phyloP scores from a whole-genome alignment of 768 basidiomycete genomes.

The Lentinula detonsa region DNA sequence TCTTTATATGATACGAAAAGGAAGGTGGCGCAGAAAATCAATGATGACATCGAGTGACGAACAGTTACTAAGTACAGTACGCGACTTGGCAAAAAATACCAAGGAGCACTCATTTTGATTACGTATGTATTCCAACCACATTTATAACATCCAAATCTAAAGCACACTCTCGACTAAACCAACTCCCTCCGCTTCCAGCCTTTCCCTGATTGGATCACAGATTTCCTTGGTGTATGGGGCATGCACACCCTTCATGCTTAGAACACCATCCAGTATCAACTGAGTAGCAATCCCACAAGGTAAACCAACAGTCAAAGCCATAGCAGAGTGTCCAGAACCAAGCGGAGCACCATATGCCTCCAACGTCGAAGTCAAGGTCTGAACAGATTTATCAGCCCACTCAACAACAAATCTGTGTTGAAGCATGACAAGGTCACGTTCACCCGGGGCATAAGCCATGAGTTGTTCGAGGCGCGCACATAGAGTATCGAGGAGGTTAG shows the following conservation, averaged over 20 bases:
- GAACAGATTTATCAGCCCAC: slow-evolving; percentile 71
- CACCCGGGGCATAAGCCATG: slow-evolving; percentile 87
- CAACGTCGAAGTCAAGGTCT: slow-evolving; percentile 86
- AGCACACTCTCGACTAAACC: slow-evolving; percentile 56
- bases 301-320: slow-evolving; percentile 88
- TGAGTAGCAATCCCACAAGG: slow-evolving; percentile 94
- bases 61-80: too few species aligned
- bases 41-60: too few species aligned
- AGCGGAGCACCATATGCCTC: slow-evolving; percentile 78
- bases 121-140: not conserved
- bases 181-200: slow-evolving; percentile 70
- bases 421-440: slow-evolving; percentile 95
- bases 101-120: not conserved
- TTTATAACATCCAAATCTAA: not conserved
- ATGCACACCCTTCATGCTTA: slow-evolving; percentile 73
- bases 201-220: slow-evolving; percentile 64
- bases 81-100: not conserved
- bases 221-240: slow-evolving; percentile 86
- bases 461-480: slow-evolving; percentile 85
- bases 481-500: slow-evolving; percentile 87
- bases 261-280: slow-evolving; percentile 81
- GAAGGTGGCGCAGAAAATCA: too few species aligned
- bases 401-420: slow-evolving; percentile 97
- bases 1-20: too few species aligned
- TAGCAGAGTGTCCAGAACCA: slow-evolving; percentile 66